Conservation (phyloP, 169 alveolate species). For the Sarcocystis neurona region DNA sequence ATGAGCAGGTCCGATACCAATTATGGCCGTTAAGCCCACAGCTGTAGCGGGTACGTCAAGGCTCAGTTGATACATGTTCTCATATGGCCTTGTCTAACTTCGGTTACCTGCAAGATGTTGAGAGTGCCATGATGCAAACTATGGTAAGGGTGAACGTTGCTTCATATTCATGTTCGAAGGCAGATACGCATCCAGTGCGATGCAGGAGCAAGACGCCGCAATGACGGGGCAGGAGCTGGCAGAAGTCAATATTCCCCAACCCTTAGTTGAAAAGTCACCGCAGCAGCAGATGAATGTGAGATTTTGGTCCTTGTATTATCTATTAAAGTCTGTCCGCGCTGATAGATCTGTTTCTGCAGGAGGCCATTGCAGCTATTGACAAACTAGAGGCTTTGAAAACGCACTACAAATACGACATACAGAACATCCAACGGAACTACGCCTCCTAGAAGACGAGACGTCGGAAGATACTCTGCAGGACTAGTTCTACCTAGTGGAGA, state of each 20-base stretch:
- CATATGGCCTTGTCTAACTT: background rate
- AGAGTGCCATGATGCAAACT: slow-evolving; percentile 54
- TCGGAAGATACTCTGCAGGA: too few relatives aligned
- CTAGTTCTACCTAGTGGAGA: too few relatives aligned
- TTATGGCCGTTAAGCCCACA: slow-evolving; percentile 55
- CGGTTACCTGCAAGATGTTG: slow-evolving; percentile 17
- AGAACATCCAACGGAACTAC: slow-evolving; percentile 24
- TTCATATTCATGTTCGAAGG: background rate
- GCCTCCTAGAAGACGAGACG: slow-evolving; percentile 1
- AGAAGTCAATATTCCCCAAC: background rate
- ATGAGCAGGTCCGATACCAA: slow-evolving; percentile 44
- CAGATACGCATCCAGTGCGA: background rate
- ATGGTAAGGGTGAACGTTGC: slow-evolving; percentile 27
- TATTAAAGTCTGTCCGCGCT: background rate
- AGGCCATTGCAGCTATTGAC: slow-evolving; percentile 38
- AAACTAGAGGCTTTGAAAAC: slow-evolving; percentile 56
- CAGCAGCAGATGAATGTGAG: slow-evolving; percentile 48
- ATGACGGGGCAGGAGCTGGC: slow-evolving; percentile 49
- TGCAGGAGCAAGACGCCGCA: slow-evolving; percentile 57
- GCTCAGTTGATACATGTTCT: background rate
- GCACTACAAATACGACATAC: slow-evolving; percentile 56
- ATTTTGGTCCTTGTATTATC: background rate
- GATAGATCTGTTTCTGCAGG: slow-evolving; percentile 4
- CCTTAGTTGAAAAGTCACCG: slow-evolving; percentile 18
- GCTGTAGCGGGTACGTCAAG: slow-evolving; percentile 45